A percentile compares a stretch with the other conserved stretches of the same genome.
Evolutionary conservation across 2,329 filamentous ascomycete species (phyloP).

Genomic region (Fusarium devonianum): DNA sequence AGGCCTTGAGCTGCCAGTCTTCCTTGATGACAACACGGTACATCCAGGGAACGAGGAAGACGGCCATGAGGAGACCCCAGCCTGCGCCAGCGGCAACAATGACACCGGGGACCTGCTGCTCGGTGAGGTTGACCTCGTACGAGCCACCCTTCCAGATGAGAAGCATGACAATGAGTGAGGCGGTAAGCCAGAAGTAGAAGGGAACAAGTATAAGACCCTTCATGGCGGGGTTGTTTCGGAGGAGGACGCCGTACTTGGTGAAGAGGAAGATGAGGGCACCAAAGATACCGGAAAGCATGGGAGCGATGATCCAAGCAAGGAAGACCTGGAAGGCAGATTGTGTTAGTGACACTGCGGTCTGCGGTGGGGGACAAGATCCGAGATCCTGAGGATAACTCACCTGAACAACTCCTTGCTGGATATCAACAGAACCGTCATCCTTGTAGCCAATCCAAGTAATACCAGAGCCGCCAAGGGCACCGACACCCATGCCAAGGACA

Average conservation of each 20-base stretch:
- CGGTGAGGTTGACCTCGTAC: conserved; percentile 56
- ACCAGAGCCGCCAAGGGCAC: conserved; percentile 57
- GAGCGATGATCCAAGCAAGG: conserved; percentile 67
- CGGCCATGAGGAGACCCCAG: conserved; percentile 56
- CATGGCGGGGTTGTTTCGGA: conserved; percentile 59
- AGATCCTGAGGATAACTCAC: conserved; percentile 12
- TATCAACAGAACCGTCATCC: conserved; percentile 45
- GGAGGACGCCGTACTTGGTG: conserved; percentile 64
- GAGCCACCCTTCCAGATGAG: conserved; percentile 64
- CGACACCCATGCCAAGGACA: conserved; percentile 66
- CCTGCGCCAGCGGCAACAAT: conserved; percentile 61
- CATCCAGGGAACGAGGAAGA: conserved; percentile 67
- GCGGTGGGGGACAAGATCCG: not conserved
- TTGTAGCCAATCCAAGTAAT: conserved; percentile 61
- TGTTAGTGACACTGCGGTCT: not conserved
- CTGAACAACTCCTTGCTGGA: conserved; percentile 62
- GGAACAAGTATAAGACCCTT: conserved; percentile 62
- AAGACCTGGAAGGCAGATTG: conserved; percentile 60
- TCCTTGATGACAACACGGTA: conserved; percentile 65
- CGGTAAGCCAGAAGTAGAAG: conserved; percentile 64
- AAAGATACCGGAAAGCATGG: conserved; percentile 61
- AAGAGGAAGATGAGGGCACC: conserved; percentile 62
- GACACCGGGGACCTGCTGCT: conserved; percentile 58
- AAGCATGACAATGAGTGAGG: conserved; percentile 64
- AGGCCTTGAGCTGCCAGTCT: conserved; percentile 66